phyloP scores from a whole-genome alignment of 495 filamentous ascomycete genomes.

The Aspergillus wentii region DNA sequence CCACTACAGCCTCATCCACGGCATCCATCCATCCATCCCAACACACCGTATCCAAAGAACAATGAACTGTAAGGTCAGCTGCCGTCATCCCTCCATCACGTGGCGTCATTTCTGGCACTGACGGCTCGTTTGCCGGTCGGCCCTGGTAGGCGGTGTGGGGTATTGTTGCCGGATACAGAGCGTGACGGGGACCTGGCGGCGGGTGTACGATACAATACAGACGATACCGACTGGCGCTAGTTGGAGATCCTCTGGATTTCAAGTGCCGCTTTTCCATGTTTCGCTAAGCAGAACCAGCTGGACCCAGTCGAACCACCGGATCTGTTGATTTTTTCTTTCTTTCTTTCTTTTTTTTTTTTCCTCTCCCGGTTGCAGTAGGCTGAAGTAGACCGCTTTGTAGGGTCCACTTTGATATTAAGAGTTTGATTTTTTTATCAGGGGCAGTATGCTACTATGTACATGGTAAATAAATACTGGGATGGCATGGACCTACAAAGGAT shows the following conservation, averaged over 20 bases:
- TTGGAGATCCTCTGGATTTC: slow-evolving; percentile 26
- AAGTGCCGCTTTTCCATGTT: slow-evolving; percentile 22
- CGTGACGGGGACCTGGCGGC: slow-evolving; percentile 14
- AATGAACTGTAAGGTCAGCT: too few relatives aligned
- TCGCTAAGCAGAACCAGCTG: slow-evolving; percentile 2
- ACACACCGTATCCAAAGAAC: too few relatives aligned
- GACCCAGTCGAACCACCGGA: slow-evolving; percentile 10
- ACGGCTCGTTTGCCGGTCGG: too few relatives aligned
- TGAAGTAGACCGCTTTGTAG: too few relatives aligned
- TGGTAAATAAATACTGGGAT: too few relatives aligned
- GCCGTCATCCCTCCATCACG: slow-evolving; percentile 24
- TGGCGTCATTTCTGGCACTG: slow-evolving; percentile 18
- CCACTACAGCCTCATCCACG: too few relatives aligned
- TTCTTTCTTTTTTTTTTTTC: slow-evolving; percentile 5
- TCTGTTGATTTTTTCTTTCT: not conserved
- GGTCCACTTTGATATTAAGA: too few relatives aligned
- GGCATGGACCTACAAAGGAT: too few relatives aligned
- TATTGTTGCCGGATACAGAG: slow-evolving; percentile 3
- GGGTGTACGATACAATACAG: slow-evolving; percentile 19
- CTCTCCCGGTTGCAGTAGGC: too few relatives aligned
- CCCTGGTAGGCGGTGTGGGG: slow-evolving; percentile 11
- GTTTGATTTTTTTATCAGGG: too few relatives aligned
- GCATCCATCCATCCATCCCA: too few relatives aligned
- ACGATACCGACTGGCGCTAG: slow-evolving; percentile 19
- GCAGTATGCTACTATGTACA: too few relatives aligned